Evolutionary conservation across 2,329 filamentous ascomycete genomes (phyloP).

Genomic region (Xylariales sp.): DNA sequence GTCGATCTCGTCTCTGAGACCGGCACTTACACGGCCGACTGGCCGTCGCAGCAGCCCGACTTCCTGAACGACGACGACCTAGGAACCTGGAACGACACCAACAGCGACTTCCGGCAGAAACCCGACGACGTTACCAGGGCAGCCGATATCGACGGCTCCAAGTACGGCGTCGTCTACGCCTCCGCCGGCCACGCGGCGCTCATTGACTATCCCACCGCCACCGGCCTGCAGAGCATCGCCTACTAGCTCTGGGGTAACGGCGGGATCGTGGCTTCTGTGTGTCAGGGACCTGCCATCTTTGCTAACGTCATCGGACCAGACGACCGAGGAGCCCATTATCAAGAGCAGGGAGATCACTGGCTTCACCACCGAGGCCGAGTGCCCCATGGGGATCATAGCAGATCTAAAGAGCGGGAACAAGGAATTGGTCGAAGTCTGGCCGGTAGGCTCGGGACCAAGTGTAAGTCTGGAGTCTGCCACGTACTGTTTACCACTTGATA

Average conservation of each 20-base stretch:
- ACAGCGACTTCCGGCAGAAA: slow-evolving; percentile 39
- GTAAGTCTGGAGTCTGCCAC: neutral
- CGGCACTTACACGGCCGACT: slow-evolving; percentile 37
- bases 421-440: slow-evolving; percentile 29
- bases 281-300: slow-evolving; percentile 35
- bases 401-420: slow-evolving; percentile 26
- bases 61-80: slow-evolving; percentile 36
- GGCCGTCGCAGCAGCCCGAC: slow-evolving; percentile 36
- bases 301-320: slow-evolving; percentile 26
- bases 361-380: slow-evolving; percentile 34
- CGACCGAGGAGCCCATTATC: slow-evolving; percentile 30
- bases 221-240: slow-evolving; percentile 34
- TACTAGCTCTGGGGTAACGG: slow-evolving; percentile 33
- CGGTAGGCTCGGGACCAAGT: slow-evolving; percentile 10
- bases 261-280: slow-evolving; percentile 38
- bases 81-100: slow-evolving; percentile 32
- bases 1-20: slow-evolving; percentile 42
- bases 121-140: slow-evolving; percentile 37
- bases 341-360: slow-evolving; percentile 32
- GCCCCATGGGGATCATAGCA: slow-evolving; percentile 27
- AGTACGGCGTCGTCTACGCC: slow-evolving; percentile 36
- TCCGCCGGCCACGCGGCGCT: slow-evolving; percentile 39
- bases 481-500: slow-evolving; percentile 17
- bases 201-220: slow-evolving; percentile 40
- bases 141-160: slow-evolving; percentile 24